phyloP scores from a whole-genome alignment of 371 early-diverging fungal genomes.

The Rhizopus microsporus region DNA sequence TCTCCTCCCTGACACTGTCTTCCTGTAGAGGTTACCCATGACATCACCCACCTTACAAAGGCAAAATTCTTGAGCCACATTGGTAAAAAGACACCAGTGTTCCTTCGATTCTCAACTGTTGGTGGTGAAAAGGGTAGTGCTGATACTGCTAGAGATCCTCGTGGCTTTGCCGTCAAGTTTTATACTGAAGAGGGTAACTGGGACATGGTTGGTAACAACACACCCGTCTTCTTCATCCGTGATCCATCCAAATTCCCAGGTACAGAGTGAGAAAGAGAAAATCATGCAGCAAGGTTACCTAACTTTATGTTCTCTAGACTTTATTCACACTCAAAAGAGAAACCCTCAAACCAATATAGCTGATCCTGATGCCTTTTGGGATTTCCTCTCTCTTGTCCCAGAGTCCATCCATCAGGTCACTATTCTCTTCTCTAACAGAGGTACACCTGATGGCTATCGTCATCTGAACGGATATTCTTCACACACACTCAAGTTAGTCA shows the following conservation, averaged over 20 bases:
- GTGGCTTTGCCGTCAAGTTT: slow-evolving; percentile 80
- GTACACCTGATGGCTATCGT: slow-evolving; percentile 80
- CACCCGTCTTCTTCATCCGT: slow-evolving; percentile 71
- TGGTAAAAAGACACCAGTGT: slow-evolving; percentile 80
- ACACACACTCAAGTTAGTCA: slow-evolving; percentile 79
- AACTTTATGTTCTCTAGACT: slow-evolving; percentile 44
- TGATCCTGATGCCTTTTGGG: slow-evolving; percentile 66
- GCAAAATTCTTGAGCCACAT: slow-evolving; percentile 75
- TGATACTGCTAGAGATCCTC: slow-evolving; percentile 78
- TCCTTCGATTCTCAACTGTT: slow-evolving; percentile 81
- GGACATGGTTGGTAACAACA: slow-evolving; percentile 79
- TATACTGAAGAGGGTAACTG: slow-evolving; percentile 78
- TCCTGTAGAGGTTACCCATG: slow-evolving; percentile 68
- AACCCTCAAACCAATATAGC: slow-evolving; percentile 72
- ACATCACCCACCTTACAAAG: slow-evolving; percentile 68
- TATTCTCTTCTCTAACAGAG: slow-evolving; percentile 80
- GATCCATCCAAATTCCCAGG: slow-evolving; percentile 78
- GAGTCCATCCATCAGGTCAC: slow-evolving; percentile 82
- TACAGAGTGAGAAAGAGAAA: background rate
- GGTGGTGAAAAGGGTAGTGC: slow-evolving; percentile 76
- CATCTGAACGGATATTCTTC: slow-evolving; percentile 80
- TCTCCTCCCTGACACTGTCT: slow-evolving; percentile 7
- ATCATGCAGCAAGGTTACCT: background rate
- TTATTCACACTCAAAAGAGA: slow-evolving; percentile 84
- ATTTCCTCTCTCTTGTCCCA: slow-evolving; percentile 76